Evolutionary conservation across 179 eudicot genomes (phyloP).

Genomic region (Carnegiea gigantea): DNA sequence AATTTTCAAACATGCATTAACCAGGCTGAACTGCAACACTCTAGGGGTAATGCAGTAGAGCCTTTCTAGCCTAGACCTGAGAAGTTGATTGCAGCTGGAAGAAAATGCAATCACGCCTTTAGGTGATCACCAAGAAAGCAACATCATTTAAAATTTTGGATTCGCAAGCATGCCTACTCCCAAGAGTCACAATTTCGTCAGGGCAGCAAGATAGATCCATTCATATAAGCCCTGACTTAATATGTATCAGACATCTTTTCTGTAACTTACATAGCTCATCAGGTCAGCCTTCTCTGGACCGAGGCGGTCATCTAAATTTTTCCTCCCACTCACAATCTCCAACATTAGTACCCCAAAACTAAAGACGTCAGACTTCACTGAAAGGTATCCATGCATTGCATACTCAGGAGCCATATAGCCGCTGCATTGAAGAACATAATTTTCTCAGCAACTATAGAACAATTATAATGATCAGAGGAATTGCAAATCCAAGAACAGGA

Average conservation of each 20-base stretch:
- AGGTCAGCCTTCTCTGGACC: constrained; percentile 63
- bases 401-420: constrained; percentile 97
- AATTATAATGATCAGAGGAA: background rate
- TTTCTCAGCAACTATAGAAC: background rate
- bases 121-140: background rate
- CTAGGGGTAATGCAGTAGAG: too few species aligned
- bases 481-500: background rate
- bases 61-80: background rate
- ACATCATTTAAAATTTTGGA: too few species aligned
- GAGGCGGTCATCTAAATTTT: constrained; percentile 45
- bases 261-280: constrained; percentile 68
- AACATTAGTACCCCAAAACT: constrained; percentile 71
- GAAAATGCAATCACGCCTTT: background rate
- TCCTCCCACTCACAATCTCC: constrained; percentile 87
- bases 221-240: background rate
- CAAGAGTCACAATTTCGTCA: too few species aligned
- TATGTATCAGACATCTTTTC: background rate
- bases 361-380: constrained; percentile 83
- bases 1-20: background rate
- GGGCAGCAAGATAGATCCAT: too few species aligned
- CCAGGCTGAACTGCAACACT: background rate
- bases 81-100: background rate
- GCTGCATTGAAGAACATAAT: constrained; percentile 35
- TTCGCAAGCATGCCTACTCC: too few species aligned
- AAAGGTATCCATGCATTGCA: constrained; percentile 69